A percentile compares a stretch with the other conserved stretches of the same genome.
phyloP scores from a whole-genome alignment of 345 rosid species.

The Hevea brasiliensis region DNA sequence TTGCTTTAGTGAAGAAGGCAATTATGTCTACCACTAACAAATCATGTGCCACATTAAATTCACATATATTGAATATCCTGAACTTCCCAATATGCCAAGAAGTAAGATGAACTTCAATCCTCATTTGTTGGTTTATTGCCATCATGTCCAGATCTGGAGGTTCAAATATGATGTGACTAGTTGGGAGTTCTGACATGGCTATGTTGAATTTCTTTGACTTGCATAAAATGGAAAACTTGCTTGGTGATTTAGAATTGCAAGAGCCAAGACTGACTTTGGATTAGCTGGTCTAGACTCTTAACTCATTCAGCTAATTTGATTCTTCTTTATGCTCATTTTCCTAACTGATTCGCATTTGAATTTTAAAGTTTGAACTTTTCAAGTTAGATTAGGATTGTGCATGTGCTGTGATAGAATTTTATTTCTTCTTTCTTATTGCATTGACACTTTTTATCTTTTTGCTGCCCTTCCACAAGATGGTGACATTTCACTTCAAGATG shows the following conservation, averaged over 20 bases:
- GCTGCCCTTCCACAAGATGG: neutral
- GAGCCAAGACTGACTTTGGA: neutral
- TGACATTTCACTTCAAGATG: neutral
- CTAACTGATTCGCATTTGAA: neutral
- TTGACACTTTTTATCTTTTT: too few relatives aligned
- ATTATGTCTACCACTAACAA: conserved; percentile 22
- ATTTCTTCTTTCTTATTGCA: neutral
- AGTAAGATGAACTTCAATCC: neutral
- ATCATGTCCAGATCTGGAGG: too few relatives aligned
- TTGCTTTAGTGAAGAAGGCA: conserved; percentile 22
- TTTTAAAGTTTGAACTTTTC: neutral
- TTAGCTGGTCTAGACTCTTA: neutral
- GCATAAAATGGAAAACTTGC: neutral
- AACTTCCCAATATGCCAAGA: neutral
- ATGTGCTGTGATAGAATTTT: neutral
- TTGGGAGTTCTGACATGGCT: neutral
- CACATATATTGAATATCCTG: neutral
- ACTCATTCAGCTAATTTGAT: neutral
- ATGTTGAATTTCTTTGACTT: neutral
- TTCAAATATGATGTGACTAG: neutral
- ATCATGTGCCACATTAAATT: conserved; percentile 7
- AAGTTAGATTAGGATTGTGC: neutral
- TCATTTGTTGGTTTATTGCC: neutral
- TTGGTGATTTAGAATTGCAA: neutral
- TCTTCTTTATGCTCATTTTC: neutral